These are phyloP conservation scores for Melanopsichium pennsylvanicum DNA, from an alignment of 1,284 basidiomycete genomes.

Conservation along the genomic window DNA sequence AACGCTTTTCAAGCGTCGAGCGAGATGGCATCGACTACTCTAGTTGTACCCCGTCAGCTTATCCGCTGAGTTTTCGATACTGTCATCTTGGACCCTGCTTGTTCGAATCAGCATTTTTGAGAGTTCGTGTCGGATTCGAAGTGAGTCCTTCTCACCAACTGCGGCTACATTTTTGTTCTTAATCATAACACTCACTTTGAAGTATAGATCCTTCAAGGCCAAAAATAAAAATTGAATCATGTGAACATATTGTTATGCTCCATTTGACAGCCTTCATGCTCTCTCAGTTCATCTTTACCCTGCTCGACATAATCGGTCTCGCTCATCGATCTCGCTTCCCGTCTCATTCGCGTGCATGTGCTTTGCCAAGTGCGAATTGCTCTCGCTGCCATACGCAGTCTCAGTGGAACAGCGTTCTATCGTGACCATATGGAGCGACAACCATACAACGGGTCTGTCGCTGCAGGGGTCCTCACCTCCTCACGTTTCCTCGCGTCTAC, in stretches of 20 bases:
- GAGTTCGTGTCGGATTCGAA: too few species aligned
- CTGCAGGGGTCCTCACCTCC: slow-evolving; percentile 13
- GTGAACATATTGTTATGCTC: slow-evolving; percentile 42
- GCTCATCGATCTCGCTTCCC: slow-evolving; percentile 50
- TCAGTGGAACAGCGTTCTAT: slow-evolving; percentile 37
- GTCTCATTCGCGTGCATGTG: slow-evolving; percentile 47
- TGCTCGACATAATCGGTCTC: slow-evolving; percentile 33
- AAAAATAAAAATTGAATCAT: too few species aligned
- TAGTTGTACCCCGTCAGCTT: too few species aligned
- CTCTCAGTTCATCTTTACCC: slow-evolving; percentile 39
- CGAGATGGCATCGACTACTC: too few species aligned
- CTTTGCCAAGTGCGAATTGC: slow-evolving; percentile 44
- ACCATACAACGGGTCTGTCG: slow-evolving; percentile 1
- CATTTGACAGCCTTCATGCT: slow-evolving; percentile 49
- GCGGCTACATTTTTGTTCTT: too few species aligned
- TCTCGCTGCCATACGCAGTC: slow-evolving; percentile 34
- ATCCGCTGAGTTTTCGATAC: too few species aligned
- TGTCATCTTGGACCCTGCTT: too few species aligned
- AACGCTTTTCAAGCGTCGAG: too few species aligned
- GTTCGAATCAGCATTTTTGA: too few species aligned
- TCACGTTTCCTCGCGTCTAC: slow-evolving; percentile 10
- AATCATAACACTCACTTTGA: too few species aligned
- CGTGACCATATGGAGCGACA: slow-evolving; percentile 10
- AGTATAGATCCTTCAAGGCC: too few species aligned
- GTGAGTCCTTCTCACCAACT: too few species aligned